phyloP scores from a whole-genome alignment of 164 flowering plant species.

The Piper longum region DNA sequence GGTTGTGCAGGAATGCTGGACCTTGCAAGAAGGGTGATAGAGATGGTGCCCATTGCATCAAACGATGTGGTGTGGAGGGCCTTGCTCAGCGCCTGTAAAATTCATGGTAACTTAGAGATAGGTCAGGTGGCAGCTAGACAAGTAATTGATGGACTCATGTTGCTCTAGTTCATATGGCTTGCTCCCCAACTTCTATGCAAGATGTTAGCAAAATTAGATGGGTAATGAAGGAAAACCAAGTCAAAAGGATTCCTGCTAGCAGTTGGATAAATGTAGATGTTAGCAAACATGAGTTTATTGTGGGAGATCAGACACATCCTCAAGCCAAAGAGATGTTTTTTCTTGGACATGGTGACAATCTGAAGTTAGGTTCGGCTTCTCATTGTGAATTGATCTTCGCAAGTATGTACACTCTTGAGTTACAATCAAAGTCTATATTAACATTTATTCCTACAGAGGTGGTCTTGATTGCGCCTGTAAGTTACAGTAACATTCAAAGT shows the following conservation, averaged over 20 bases:
- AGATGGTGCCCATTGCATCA: constrained; percentile 54
- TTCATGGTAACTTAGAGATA: constrained; percentile 6
- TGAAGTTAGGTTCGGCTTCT: no score
- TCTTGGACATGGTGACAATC: constrained; percentile 8
- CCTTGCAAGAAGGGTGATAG: constrained; percentile 33
- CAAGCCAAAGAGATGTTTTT: constrained; percentile 30
- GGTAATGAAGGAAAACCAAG: constrained; percentile 31
- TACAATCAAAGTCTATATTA: no score
- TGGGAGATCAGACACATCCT: constrained; percentile 35
- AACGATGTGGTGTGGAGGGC: constrained; percentile 55
- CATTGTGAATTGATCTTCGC: no score
- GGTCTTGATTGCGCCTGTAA: no score
- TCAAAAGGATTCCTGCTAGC: constrained; percentile 50
- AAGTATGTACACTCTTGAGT: no score
- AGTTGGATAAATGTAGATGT: constrained; percentile 63
- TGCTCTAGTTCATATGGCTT: constrained; percentile 44
- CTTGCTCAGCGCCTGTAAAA: constrained; percentile 38
- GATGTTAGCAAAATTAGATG: constrained; percentile 30
- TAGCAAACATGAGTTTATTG: constrained; percentile 46
- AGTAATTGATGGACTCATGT: constrained; percentile 22
- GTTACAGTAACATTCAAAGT: no score
- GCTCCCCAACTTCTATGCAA: constrained; percentile 48
- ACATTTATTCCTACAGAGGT: no score
- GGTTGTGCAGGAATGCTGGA: constrained; percentile 49
- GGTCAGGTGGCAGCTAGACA: constrained; percentile 23